Conservation (phyloP, 192 early-diverging fungal genomes). For the Coemansia sp. region DNA sequence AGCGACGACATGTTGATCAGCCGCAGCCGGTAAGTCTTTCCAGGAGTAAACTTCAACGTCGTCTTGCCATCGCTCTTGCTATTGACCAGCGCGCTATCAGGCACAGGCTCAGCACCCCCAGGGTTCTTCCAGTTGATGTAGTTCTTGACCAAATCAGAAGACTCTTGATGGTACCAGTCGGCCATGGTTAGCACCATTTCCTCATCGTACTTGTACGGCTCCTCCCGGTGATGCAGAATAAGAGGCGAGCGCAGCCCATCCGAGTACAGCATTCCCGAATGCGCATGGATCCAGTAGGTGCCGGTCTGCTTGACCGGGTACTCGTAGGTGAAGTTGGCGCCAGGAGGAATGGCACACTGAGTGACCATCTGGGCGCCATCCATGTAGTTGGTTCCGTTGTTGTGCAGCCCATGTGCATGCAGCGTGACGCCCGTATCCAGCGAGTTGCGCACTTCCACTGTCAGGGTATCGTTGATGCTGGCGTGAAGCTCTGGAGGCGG, state of each 20-base stretch:
- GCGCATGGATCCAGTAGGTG: constrained; percentile 84
- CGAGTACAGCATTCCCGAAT: constrained; percentile 71
- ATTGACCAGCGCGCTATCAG: constrained; percentile 60
- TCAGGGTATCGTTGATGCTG: constrained; percentile 38
- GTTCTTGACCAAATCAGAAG: constrained; percentile 50
- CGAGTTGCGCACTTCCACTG: constrained; percentile 57
- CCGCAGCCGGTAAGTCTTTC: constrained; percentile 81
- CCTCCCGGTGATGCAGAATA: constrained; percentile 61
- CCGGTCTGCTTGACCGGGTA: constrained; percentile 68
- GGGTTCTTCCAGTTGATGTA: constrained; percentile 67
- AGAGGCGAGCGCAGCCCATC: constrained; percentile 75
- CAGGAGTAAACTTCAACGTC: constrained; percentile 60
- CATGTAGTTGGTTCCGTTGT: constrained; percentile 67
- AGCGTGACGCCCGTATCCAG: constrained; percentile 61
- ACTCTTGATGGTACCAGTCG: constrained; percentile 76
- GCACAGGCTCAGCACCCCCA: constrained; percentile 63
- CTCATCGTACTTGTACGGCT: constrained; percentile 66
- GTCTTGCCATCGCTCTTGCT: constrained; percentile 36
- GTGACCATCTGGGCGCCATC: constrained; percentile 73
- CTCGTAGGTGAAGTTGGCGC: constrained; percentile 66
- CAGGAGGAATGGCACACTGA: constrained; percentile 73
- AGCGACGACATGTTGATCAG: constrained; percentile 80
- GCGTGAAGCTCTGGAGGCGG: constrained; percentile 56
- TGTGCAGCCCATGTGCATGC: constrained; percentile 78
- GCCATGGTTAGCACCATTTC: constrained; percentile 64